phyloP scores from a whole-genome alignment of 345 rosid genomes.

The Eucalyptus caleyi region DNA sequence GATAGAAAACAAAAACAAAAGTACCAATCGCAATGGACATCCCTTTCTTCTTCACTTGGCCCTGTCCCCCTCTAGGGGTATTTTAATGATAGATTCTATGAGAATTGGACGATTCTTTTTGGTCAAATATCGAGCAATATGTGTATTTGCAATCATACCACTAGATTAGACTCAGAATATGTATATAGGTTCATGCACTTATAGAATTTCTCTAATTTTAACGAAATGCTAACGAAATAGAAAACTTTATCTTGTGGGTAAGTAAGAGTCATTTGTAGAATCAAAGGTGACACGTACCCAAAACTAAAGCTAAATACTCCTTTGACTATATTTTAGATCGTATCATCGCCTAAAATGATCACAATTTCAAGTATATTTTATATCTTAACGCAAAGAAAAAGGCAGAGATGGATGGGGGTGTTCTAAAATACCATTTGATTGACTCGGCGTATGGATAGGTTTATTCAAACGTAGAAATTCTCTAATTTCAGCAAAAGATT shows the following conservation, averaged over 20 bases:
- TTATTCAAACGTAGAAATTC: background rate
- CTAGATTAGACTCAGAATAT: background rate
- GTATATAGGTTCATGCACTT: background rate
- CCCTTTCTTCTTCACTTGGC: background rate
- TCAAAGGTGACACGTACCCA: background rate
- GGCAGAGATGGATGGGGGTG: background rate
- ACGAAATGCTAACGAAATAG: background rate
- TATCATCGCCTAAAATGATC: background rate
- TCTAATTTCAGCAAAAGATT: background rate
- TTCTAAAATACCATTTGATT: background rate
- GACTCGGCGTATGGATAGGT: background rate
- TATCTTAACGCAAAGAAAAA: background rate
- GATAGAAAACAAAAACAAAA: background rate
- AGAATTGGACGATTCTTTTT: background rate
- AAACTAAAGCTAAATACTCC: background rate
- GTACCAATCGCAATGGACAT: background rate
- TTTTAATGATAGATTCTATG: background rate
- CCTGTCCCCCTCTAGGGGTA: background rate
- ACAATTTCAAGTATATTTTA: background rate
- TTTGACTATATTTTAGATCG: background rate
- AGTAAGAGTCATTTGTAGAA: background rate
- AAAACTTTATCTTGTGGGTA: background rate
- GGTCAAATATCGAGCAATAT: background rate
- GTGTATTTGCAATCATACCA: background rate
- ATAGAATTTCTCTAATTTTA: background rate